phyloP scores from a whole-genome alignment of 2,329 filamentous ascomycete genomes.

The Elsinoe necatrix region DNA sequence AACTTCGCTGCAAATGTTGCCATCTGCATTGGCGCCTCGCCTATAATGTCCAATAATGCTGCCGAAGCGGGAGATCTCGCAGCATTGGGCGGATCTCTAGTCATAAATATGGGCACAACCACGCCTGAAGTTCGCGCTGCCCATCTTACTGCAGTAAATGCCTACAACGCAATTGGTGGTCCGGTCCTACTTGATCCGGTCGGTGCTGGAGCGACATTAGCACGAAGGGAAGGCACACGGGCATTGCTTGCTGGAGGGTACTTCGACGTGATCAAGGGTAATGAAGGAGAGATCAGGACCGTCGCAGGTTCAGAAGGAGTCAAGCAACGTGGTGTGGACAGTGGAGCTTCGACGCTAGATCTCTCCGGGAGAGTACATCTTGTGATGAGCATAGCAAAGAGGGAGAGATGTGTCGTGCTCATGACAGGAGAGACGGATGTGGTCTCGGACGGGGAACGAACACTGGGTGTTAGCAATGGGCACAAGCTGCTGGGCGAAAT shows the following conservation, averaged over 20 bases:
- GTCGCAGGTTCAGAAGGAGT: constrained; percentile 51
- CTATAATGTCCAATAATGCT: constrained; percentile 88
- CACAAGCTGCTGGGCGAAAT: constrained; percentile 61
- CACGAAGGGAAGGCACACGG: constrained; percentile 63
- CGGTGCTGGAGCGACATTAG: constrained; percentile 71
- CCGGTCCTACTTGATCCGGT: constrained; percentile 85
- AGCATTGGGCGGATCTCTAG: constrained; percentile 64
- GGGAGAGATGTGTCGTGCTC: constrained; percentile 64
- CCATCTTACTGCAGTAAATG: constrained; percentile 63
- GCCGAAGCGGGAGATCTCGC: constrained; percentile 76
- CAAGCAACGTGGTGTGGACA: constrained; percentile 76
- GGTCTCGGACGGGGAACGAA: constrained; percentile 63
- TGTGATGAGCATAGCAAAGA: constrained; percentile 56
- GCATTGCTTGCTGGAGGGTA: constrained; percentile 64
- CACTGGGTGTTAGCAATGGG: constrained; percentile 65
- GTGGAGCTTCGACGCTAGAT: constrained; percentile 48
- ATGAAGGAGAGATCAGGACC: constrained; percentile 76
- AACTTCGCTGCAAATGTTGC: constrained; percentile 92
- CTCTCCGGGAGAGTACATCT: constrained; percentile 51
- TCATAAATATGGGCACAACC: constrained; percentile 92
- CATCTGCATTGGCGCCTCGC: constrained; percentile 72
- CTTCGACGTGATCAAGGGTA: constrained; percentile 87
- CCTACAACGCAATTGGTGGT: constrained; percentile 69
- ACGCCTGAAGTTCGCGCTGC: constrained; percentile 65
- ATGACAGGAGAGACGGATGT: constrained; percentile 76